Percentiles rank a stretch among this genome's conserved stretches.
phyloP scores from a whole-genome alignment of 2,329 filamentous ascomycete genomes.

The Aspergillus pseudoglaucus region DNA sequence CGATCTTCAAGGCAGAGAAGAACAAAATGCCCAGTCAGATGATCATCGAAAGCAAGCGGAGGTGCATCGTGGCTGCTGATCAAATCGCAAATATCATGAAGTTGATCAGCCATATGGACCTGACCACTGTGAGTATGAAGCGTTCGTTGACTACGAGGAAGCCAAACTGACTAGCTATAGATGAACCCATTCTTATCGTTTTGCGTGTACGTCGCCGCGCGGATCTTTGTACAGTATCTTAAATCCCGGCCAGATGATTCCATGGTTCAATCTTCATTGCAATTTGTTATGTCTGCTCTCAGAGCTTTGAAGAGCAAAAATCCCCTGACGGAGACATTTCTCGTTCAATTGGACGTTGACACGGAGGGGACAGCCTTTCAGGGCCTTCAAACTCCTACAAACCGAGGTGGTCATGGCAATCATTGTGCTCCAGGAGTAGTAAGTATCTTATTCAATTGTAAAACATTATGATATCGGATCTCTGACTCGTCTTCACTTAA shows the following conservation, averaged over 20 bases:
- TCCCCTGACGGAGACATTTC: slow-evolving; percentile 86
- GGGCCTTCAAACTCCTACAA: neutral
- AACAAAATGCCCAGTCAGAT: slow-evolving; percentile 70
- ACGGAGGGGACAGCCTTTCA: slow-evolving; percentile 54
- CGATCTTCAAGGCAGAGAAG: slow-evolving; percentile 95
- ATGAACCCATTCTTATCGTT: slow-evolving; percentile 96
- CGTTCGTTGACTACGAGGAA: neutral
- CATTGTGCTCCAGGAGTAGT: neutral
- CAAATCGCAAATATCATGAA: slow-evolving; percentile 95
- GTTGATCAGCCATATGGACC: slow-evolving; percentile 83
- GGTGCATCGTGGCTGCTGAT: slow-evolving; percentile 87
- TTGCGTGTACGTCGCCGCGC: slow-evolving; percentile 88
- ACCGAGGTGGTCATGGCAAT: neutral
- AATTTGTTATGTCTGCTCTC: slow-evolving; percentile 86
- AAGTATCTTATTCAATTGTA: neutral
- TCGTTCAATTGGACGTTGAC: slow-evolving; percentile 89
- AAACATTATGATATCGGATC: neutral
- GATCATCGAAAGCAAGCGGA: slow-evolving; percentile 80
- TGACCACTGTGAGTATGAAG: slow-evolving; percentile 60
- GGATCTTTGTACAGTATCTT: slow-evolving; percentile 94
- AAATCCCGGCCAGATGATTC: slow-evolving; percentile 83
- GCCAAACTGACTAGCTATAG: slow-evolving; percentile 41
- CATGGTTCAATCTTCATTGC: slow-evolving; percentile 71
- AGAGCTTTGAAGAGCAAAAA: slow-evolving; percentile 81
- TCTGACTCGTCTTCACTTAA: neutral